Conservation (phyloP, 495 filamentous ascomycete genomes). For the Penicillium longicatenatum region DNA sequence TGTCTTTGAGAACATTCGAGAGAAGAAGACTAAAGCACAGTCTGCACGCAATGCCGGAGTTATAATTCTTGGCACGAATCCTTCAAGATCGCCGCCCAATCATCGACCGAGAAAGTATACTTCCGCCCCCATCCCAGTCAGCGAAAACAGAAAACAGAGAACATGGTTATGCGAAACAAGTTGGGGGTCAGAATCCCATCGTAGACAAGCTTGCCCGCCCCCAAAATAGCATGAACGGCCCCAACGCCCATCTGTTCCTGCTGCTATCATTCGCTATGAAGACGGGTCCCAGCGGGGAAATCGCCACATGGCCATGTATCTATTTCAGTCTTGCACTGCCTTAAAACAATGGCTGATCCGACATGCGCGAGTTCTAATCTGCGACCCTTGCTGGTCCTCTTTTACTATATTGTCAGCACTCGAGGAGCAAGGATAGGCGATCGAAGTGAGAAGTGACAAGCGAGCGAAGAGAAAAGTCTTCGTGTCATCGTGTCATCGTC, state of each 20-base stretch:
- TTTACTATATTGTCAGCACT: neutral
- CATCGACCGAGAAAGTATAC: neutral
- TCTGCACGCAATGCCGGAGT: neutral
- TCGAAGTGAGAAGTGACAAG: neutral
- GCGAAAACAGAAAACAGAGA: neutral
- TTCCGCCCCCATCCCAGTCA: neutral
- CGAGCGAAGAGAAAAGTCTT: neutral
- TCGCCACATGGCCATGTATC: constrained; percentile 1
- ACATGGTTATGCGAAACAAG: neutral
- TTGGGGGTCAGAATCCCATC: neutral
- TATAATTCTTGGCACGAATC: neutral
- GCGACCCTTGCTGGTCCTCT: neutral
- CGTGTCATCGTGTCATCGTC: neutral
- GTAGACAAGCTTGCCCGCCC: neutral
- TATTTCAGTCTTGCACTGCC: neutral
- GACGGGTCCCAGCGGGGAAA: neutral
- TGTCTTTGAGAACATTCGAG: too few relatives aligned
- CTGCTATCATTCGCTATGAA: neutral
- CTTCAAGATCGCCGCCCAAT: neutral
- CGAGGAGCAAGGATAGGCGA: neutral
- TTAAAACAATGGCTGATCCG: neutral
- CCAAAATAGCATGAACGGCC: neutral
- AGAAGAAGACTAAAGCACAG: too few relatives aligned
- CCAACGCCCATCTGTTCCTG: neutral
- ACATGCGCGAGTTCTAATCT: neutral